Base-by-base conservation (phyloP, 108 stramenopile genomes). In the Skeletonema grethae region DNA sequence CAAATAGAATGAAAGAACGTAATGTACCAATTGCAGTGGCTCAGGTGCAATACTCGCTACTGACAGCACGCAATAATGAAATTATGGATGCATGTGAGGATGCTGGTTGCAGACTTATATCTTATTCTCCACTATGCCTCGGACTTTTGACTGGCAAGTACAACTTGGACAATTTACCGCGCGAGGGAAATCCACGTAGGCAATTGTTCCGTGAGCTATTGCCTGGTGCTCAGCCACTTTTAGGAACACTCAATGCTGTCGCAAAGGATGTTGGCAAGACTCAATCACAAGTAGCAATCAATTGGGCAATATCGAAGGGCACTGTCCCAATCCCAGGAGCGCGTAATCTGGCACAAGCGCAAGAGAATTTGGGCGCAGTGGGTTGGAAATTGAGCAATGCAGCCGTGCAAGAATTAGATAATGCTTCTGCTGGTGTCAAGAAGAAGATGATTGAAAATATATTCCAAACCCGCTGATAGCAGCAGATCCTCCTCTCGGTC, bases 361-460 rank as follows among this genome's bases (percentile, higher is more conserved):
- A 79, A 61, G 91, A 92, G 69, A 93, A 92, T 65, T 45, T 91
- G 29, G 86, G 80, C 13, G 79, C 83, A 9, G 80, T 85, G 34
- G 88, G 88, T 8, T 96, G 88, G 88, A 78, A 69, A 35, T 70
- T 96, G 15, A 76, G 70, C 29, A 46, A 68, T 4, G 70, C 53
- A 46, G 78, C 78, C 53, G 84, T 96, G 16, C 67, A 63, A 46
- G 90, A 87, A 69, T 71, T 96, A 50, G 92, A 96, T 63, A 76
- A 61, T 31, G 88, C 85, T 11, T 91, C 94, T n/a, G 60, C 75
- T 25, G 57, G 59, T 4, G 84, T 91, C 28, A 64, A 73, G 18
- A 94, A 94, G 63, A 89, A 90, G 35, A 94, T 94, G 93, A 90
- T 94, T 43, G 90, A 94, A 67, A 94, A 94, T 66, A 73, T 94